These are phyloP conservation scores for Starmera dryadoides DNA, from an alignment of 805 yeast genomes.

Conservation along the genomic window DNA sequence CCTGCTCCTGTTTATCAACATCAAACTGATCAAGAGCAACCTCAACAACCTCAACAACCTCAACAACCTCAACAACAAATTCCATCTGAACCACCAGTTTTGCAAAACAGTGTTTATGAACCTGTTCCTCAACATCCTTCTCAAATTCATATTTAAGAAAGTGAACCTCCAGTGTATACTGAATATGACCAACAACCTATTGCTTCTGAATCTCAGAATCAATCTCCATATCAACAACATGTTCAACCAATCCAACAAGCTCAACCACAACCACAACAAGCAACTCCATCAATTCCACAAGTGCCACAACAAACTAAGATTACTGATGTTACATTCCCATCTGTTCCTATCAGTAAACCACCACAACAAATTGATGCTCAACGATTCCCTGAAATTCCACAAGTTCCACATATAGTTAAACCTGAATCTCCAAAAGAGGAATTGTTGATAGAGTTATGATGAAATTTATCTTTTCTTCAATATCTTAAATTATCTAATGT, in stretches of 20 bases:
- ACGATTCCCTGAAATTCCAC: background rate
- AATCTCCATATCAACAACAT: background rate
- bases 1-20: constrained; percentile 2
- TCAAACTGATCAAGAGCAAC: background rate
- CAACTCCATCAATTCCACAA: constrained; percentile 5
- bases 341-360: constrained; percentile 28
- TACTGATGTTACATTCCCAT: constrained; percentile 32
- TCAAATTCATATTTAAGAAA: background rate
- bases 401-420: background rate
- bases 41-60: background rate
- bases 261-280: constrained; percentile 7
- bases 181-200: constrained; percentile 2
- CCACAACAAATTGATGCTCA: constrained; percentile 2
- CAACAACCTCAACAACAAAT: background rate
- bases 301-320: constrained; percentile 14
- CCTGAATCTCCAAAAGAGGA: constrained; percentile 14
- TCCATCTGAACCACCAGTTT: background rate
- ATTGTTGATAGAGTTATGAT: constrained; percentile 14
- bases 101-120: background rate
- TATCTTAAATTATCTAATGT: no score
- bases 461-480: no score
- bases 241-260: constrained; percentile 1
- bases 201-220: constrained; percentile 1
- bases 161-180: background rate
- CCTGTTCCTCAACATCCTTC: background rate